phyloP scores from a whole-genome alignment of 495 filamentous ascomycete species.

The Amphirosellinia nigrospora region DNA sequence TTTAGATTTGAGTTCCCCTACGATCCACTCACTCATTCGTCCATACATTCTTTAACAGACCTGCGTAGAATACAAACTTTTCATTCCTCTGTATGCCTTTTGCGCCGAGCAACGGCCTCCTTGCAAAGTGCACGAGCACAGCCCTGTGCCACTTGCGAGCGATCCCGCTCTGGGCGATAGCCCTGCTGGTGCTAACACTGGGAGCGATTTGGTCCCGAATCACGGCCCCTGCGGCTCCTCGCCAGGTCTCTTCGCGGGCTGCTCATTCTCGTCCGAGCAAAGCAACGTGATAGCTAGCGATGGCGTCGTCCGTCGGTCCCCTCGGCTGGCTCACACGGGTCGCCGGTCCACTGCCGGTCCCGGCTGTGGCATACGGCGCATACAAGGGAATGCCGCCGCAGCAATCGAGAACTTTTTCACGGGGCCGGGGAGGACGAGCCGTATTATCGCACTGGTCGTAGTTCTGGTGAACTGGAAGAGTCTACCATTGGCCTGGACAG shows the following conservation, averaged over 20 bases:
- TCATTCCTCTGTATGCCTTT: slow-evolving; percentile 32
- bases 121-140: slow-evolving; percentile 44
- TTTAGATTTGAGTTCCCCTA: background rate
- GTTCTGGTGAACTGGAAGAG: slow-evolving; percentile 71
- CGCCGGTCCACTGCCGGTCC: slow-evolving; percentile 42
- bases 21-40: background rate
- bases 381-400: slow-evolving; percentile 46
- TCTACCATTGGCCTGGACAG: slow-evolving; percentile 78
- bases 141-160: slow-evolving; percentile 47
- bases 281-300: slow-evolving; percentile 29
- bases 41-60: background rate
- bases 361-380: slow-evolving; percentile 46
- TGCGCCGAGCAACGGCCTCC: slow-evolving; percentile 29
- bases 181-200: slow-evolving; percentile 40
- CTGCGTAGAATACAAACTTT: background rate
- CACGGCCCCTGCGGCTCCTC: slow-evolving; percentile 12
- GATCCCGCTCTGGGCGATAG: slow-evolving; percentile 49
- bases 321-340: slow-evolving; percentile 42
- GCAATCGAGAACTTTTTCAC: slow-evolving; percentile 51
- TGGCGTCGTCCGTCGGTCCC: slow-evolving; percentile 50
- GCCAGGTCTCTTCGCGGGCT: background rate
- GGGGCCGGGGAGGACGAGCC: slow-evolving; percentile 55
- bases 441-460: slow-evolving; percentile 58
- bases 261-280: background rate
- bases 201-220: slow-evolving; percentile 37